Evolutionary conservation across 2,329 filamentous ascomycete genomes (phyloP).

Genomic region (Beauveria sp.): DNA sequence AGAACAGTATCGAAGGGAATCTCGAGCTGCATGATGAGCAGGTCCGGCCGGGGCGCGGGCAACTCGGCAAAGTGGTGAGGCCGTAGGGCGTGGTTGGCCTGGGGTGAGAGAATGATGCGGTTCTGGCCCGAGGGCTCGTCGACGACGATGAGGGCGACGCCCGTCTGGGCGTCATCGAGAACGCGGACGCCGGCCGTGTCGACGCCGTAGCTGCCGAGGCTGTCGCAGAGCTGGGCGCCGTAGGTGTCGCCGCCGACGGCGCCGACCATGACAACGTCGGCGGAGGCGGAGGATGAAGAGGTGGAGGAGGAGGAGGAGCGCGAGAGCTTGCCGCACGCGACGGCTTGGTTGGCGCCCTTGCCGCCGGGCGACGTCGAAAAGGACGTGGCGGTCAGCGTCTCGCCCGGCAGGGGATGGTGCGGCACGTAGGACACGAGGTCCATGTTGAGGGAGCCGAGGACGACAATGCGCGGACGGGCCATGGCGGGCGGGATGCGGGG

Average conservation of each 20-base stretch:
- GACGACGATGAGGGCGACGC: conserved; percentile 68
- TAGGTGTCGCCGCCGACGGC: conserved; percentile 65
- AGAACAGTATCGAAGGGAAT: conserved; percentile 61
- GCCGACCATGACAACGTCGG: conserved; percentile 61
- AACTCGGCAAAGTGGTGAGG: conserved; percentile 28
- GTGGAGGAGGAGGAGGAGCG: conserved; percentile 36
- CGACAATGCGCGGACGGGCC: conserved; percentile 52
- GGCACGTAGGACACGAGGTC: conserved; percentile 86
- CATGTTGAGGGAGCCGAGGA: conserved; percentile 90
- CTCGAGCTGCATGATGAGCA: conserved; percentile 73
- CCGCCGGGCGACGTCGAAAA: conserved; percentile 81
- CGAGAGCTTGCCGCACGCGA: conserved; percentile 78
- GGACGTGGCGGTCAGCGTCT: conserved; percentile 73
- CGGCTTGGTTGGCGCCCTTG: conserved; percentile 93
- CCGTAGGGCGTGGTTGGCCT: conserved; percentile 54
- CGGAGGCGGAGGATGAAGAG: conserved; percentile 26
- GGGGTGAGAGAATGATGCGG: conserved; percentile 65
- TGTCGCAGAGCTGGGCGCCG: conserved; percentile 49
- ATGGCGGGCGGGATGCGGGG: conserved; percentile 14
- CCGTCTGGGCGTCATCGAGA: conserved; percentile 45
- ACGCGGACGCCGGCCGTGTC: conserved; percentile 47
- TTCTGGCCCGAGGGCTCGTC: conserved; percentile 68
- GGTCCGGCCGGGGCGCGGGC: conserved; percentile 40
- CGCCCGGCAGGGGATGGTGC: conserved; percentile 74
- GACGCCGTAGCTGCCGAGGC: conserved; percentile 55